A percentile compares a stretch with the other conserved stretches of the same genome.
phyloP scores from a whole-genome alignment of 495 filamentous ascomycete species.

The Tuber microsphaerosporum region DNA sequence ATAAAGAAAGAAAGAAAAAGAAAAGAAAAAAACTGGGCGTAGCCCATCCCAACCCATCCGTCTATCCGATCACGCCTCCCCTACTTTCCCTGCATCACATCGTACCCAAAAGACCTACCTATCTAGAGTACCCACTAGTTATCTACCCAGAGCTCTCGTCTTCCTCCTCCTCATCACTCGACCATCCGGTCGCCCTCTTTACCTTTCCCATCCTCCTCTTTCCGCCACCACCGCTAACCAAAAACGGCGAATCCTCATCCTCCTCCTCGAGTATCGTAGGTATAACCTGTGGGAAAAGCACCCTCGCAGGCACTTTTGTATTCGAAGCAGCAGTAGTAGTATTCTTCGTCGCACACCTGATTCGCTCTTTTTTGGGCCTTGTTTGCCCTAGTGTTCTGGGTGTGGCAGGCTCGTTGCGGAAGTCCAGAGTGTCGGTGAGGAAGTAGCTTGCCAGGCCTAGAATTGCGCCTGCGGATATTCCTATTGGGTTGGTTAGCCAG shows the following conservation, averaged over 20 bases:
- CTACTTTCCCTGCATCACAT: not conserved
- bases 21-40: not conserved
- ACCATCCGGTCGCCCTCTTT: not conserved
- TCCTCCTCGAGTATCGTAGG: constrained; percentile 34
- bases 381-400: not conserved
- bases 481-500: constrained; percentile 5
- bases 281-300: constrained; percentile 19
- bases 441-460: constrained; percentile 21
- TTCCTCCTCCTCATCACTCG: not conserved
- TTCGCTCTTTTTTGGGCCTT: not conserved
- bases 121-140: too few relatives aligned
- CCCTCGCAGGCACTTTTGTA: not conserved
- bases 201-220: constrained; percentile 11
- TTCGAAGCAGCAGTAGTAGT: constrained; percentile 10
- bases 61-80: not conserved
- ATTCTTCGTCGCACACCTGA: not conserved
- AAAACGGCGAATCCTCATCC: constrained; percentile 30
- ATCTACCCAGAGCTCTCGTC: not conserved
- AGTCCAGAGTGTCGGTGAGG: constrained; percentile 11
- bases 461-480: constrained; percentile 17
- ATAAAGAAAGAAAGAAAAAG: not conserved
- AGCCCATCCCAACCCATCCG: not conserved
- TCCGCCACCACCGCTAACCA: not conserved
- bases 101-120: not conserved
- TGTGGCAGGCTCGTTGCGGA: constrained; percentile 5